A percentile compares a stretch with the other conserved stretches of the same genome.
phyloP scores from a whole-genome alignment of 1,284 basidiomycete genomes.

The Wolfiporia cocos region DNA sequence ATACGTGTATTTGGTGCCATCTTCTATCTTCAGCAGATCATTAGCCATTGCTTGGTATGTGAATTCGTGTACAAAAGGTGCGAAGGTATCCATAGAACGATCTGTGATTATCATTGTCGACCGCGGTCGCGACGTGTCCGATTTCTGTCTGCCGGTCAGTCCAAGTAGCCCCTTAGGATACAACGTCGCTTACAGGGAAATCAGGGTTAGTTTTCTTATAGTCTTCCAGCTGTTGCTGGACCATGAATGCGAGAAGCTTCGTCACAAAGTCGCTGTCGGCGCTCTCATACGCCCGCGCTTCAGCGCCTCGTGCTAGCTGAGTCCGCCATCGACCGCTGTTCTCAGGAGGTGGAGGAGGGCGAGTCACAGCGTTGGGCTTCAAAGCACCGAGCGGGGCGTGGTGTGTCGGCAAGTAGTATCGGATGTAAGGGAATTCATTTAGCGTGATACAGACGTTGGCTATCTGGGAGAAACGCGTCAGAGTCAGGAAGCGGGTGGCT shows the following conservation, averaged over 20 bases:
- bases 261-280: slow-evolving; percentile 69
- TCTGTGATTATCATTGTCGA: slow-evolving; percentile 91
- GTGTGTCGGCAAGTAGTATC: slow-evolving; percentile 86
- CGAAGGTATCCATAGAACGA: slow-evolving; percentile 88
- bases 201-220: slow-evolving; percentile 82
- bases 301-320: slow-evolving; percentile 61
- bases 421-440: slow-evolving; percentile 91
- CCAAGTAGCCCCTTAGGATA: neutral
- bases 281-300: slow-evolving; percentile 58
- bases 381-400: slow-evolving; percentile 87
- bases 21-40: slow-evolving; percentile 85
- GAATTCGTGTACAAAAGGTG: slow-evolving; percentile 95
- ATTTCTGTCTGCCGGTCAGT: slow-evolving; percentile 44
- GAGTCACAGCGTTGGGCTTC: slow-evolving; percentile 54
- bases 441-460: slow-evolving; percentile 88
- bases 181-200: slow-evolving; percentile 59
- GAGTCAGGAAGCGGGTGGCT: neutral
- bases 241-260: slow-evolving; percentile 75
- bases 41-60: slow-evolving; percentile 99
- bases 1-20: slow-evolving; percentile 84
- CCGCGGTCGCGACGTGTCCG: slow-evolving; percentile 67
- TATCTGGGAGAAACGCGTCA: slow-evolving; percentile 46
- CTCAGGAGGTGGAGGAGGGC: slow-evolving; percentile 59
- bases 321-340: slow-evolving; percentile 63
- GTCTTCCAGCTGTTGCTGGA: slow-evolving; percentile 80